Evolutionary conservation across 345 rosid genomes (phyloP).

Genomic region (Triadica sebifera): DNA sequence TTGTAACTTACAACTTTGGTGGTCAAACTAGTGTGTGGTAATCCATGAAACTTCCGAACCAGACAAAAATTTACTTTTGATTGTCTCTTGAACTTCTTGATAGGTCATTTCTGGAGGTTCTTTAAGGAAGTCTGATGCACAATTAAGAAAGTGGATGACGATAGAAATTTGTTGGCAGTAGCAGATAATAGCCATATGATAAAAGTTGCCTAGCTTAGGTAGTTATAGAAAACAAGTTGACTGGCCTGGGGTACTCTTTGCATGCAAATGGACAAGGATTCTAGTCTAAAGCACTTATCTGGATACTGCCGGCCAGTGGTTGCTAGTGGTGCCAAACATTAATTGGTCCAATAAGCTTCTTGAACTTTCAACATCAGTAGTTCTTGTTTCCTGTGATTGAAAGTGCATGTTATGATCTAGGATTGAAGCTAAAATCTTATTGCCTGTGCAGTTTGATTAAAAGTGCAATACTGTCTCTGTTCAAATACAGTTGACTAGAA

Average conservation of each 20-base stretch:
- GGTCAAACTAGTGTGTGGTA: slow-evolving; percentile 2
- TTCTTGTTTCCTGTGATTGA: background rate
- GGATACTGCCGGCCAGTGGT: background rate
- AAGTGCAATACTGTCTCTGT: background rate
- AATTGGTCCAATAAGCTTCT: background rate
- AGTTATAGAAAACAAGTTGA: too few species aligned
- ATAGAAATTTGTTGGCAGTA: background rate
- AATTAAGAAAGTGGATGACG: background rate
- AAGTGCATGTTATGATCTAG: background rate
- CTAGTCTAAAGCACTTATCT: background rate
- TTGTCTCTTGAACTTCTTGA: background rate
- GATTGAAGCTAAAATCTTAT: background rate
- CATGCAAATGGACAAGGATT: background rate
- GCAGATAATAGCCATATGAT: background rate
- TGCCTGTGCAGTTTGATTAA: background rate
- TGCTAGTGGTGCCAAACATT: background rate
- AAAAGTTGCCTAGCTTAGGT: background rate
- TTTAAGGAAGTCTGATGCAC: background rate
- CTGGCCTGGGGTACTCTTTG: too few species aligned
- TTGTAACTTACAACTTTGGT: background rate
- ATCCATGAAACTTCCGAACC: background rate
- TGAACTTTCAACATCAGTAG: background rate
- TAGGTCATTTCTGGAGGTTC: background rate
- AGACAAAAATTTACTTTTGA: background rate
- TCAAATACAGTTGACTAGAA: too few species aligned